These are phyloP conservation scores for Mycena floridula DNA, from an alignment of 768 basidiomycete species.

Conservation along the genomic window DNA sequence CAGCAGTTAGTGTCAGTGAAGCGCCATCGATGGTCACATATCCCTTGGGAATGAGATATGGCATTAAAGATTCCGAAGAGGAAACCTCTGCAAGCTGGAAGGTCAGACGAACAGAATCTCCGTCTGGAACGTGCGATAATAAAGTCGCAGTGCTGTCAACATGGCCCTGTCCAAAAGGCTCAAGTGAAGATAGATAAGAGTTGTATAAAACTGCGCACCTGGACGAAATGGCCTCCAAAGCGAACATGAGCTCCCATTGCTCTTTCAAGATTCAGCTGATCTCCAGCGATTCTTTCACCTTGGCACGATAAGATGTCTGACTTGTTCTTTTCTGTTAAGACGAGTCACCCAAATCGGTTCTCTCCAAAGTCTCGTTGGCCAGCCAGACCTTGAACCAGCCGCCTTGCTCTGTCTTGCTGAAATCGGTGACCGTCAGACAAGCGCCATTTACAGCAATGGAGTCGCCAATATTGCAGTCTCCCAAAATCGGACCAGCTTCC, in stretches of 20 bases:
- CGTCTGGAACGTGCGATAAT: slow-evolving; percentile 59
- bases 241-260: slow-evolving; percentile 89
- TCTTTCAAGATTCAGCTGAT: slow-evolving; percentile 87
- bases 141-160: slow-evolving; percentile 87
- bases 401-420: slow-evolving; percentile 51
- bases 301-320: slow-evolving; percentile 4
- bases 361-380: slow-evolving; percentile 88
- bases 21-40: slow-evolving; percentile 93
- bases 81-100: slow-evolving; percentile 72
- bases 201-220: slow-evolving; percentile 42
- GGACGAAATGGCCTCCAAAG: slow-evolving; percentile 97
- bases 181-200: neutral
- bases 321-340: neutral
- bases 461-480: slow-evolving; percentile 89
- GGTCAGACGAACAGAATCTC: slow-evolving; percentile 79
- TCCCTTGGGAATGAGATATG: slow-evolving; percentile 89
- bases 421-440: slow-evolving; percentile 89
- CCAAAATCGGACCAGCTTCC: slow-evolving; percentile 65
- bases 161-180: slow-evolving; percentile 66
- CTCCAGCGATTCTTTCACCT: slow-evolving; percentile 78
- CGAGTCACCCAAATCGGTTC: slow-evolving; percentile 80
- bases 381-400: slow-evolving; percentile 94
- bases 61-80: slow-evolving; percentile 53
- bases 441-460: slow-evolving; percentile 87
- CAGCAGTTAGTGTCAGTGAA: slow-evolving; percentile 83